Conservation (phyloP, 768 basidiomycete species). For the Pisolithus tinctorius region DNA sequence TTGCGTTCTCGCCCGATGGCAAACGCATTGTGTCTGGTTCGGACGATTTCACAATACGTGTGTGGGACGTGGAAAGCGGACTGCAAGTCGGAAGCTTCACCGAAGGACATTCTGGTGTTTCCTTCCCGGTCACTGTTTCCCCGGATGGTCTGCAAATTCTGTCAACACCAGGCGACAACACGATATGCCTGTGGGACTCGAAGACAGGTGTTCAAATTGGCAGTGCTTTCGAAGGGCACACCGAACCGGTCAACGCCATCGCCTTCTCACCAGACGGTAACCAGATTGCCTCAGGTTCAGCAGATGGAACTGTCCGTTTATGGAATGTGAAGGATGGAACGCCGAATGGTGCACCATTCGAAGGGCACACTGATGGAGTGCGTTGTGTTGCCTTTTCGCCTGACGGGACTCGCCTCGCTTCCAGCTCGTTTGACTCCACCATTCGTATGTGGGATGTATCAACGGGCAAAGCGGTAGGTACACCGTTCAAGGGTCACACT, state of each 20-base stretch:
- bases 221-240: constrained; percentile 2
- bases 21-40: constrained; percentile 6
- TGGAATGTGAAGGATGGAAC: constrained; percentile 2
- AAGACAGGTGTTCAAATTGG: neutral
- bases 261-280: constrained; percentile 14
- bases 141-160: constrained; percentile 12
- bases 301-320: constrained; percentile 1
- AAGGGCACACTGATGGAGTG: constrained; percentile 12
- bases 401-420: constrained; percentile 14
- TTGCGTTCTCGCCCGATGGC: constrained; percentile 13
- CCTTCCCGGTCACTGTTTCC: constrained; percentile 11
- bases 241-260: neutral
- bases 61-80: constrained; percentile 7
- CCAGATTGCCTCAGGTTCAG: constrained; percentile 6
- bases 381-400: constrained; percentile 13
- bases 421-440: constrained; percentile 11
- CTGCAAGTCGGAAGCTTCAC: neutral
- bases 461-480: neutral
- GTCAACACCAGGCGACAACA: constrained; percentile 5
- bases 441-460: constrained; percentile 11
- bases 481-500: neutral
- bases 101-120: constrained; percentile 4
- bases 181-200: constrained; percentile 7
- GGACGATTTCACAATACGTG: constrained; percentile 8
- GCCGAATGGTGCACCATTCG: neutral